phyloP scores from a whole-genome alignment of 2,329 filamentous ascomycete species.

The Alternaria triticimaculans region DNA sequence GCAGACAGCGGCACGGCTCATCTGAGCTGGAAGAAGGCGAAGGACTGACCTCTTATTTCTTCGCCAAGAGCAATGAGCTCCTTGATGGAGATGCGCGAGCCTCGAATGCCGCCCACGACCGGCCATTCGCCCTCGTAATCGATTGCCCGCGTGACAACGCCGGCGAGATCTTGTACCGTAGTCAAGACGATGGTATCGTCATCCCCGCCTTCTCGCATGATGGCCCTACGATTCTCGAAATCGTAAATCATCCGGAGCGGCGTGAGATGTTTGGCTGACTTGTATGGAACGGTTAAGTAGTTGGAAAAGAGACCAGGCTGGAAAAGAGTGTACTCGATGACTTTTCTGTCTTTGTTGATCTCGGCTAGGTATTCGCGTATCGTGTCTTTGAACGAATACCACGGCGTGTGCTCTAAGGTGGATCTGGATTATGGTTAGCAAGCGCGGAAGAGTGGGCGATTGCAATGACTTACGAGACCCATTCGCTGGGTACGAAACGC shows the following conservation, averaged over 20 bases:
- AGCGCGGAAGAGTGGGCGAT: not conserved
- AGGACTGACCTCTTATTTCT: constrained; percentile 20
- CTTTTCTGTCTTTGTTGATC: constrained; percentile 57
- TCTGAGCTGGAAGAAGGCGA: not conserved
- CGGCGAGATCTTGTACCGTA: constrained; percentile 25
- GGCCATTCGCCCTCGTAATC: constrained; percentile 32
- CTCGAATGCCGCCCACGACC: constrained; percentile 22
- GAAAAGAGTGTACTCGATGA: constrained; percentile 63
- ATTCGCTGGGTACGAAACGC: constrained; percentile 35
- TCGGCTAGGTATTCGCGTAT: constrained; percentile 58
- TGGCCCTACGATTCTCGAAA: not conserved
- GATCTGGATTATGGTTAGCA: not conserved
- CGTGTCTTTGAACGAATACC: constrained; percentile 58
- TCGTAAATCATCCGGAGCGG: not conserved
- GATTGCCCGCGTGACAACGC: constrained; percentile 20
- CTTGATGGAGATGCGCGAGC: constrained; percentile 7
- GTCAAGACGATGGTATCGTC: constrained; percentile 31
- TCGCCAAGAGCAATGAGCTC: constrained; percentile 19
- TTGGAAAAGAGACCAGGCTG: constrained; percentile 61
- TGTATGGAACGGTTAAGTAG: constrained; percentile 59
- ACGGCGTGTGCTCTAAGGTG: constrained; percentile 47
- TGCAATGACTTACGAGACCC: constrained; percentile 24
- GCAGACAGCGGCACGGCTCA: not conserved
- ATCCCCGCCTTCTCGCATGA: constrained; percentile 39
- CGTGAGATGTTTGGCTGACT: constrained; percentile 55